Conservation (phyloP, 306 rosid genomes). For the Cercis canadensis region DNA sequence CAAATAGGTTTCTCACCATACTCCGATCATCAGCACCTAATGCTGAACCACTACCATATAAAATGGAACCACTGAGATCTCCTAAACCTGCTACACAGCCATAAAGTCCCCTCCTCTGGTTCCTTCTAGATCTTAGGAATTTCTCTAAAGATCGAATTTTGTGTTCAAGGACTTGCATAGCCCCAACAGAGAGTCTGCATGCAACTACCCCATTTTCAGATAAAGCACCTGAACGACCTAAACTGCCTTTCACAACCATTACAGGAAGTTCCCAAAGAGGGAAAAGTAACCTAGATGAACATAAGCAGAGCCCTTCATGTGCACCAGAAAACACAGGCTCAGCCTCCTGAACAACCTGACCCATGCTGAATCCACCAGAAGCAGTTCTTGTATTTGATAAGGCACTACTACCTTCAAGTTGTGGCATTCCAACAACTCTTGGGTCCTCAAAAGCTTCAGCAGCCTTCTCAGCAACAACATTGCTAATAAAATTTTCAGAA, state of each 20-base stretch:
- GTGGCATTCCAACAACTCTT: slow-evolving; percentile 97
- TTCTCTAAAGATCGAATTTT: slow-evolving; percentile 84
- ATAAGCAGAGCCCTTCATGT: slow-evolving; percentile 97
- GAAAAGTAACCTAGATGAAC: slow-evolving; percentile 87
- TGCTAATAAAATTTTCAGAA: slow-evolving; percentile 79
- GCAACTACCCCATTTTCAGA: slow-evolving; percentile 71
- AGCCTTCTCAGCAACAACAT: slow-evolving; percentile 84
- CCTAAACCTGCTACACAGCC: slow-evolving; percentile 98
- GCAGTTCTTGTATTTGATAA: slow-evolving; percentile 85
- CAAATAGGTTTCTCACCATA: slow-evolving; percentile 86
- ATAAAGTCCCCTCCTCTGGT: slow-evolving; percentile 95
- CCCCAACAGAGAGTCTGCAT: slow-evolving; percentile 86
- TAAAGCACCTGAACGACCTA: slow-evolving; percentile 58
- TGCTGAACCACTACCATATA: slow-evolving; percentile 81
- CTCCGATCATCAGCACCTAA: slow-evolving; percentile 78
- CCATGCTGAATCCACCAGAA: slow-evolving; percentile 97
- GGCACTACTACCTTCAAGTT: slow-evolving; percentile 83
- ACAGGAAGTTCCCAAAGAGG: slow-evolving; percentile 99
- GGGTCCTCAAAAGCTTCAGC: slow-evolving; percentile 99
- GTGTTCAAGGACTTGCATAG: slow-evolving; percentile 91
- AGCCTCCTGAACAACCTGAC: slow-evolving; percentile 99
- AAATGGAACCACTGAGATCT: slow-evolving; percentile 86
- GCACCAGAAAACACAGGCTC: slow-evolving; percentile 98
- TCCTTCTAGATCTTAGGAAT: slow-evolving; percentile 86
- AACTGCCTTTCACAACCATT: slow-evolving; percentile 66